These are phyloP conservation scores for Galerina sulciceps DNA, from an alignment of 768 basidiomycete genomes.

Conservation along the genomic window DNA sequence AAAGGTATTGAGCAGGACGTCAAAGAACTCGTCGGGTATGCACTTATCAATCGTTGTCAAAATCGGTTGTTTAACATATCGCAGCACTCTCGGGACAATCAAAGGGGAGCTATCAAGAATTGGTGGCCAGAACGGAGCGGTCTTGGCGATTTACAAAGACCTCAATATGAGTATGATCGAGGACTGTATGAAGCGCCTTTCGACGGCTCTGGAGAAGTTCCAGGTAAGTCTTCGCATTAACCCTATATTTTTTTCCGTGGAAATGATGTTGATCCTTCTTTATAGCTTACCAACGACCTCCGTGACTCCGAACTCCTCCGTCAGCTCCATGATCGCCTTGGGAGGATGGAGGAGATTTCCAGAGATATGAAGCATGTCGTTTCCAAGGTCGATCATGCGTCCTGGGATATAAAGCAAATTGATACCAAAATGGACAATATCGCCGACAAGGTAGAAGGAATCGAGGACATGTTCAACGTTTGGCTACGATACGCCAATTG, in stretches of 20 bases:
- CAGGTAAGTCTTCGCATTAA: background rate
- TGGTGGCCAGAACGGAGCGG: conserved; percentile 14
- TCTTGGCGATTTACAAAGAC: conserved; percentile 9
- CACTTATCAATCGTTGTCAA: background rate
- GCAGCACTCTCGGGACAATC: conserved; percentile 13
- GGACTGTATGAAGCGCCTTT: conserved; percentile 13
- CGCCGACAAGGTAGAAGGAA: background rate
- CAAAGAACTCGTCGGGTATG: background rate
- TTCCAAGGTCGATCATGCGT: background rate
- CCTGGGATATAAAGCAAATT: background rate
- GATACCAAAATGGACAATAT: background rate
- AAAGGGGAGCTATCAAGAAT: conserved; percentile 12
- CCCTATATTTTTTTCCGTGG: background rate
- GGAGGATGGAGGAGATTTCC: background rate
- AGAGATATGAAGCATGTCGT: background rate
- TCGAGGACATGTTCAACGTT: conserved; percentile 7
- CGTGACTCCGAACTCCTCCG: background rate
- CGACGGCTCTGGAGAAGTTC: conserved; percentile 5
- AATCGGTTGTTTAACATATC: conserved; percentile 1
- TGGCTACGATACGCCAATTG: background rate
- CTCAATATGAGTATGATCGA: conserved; percentile 17
- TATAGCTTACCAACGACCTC: background rate
- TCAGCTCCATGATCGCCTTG: conserved; percentile 1
- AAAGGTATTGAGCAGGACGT: background rate
- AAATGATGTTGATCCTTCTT: background rate